A percentile compares a stretch with the other conserved stretches of the same genome.
Conservation (phyloP, 306 rosid species). For the Macrotyloma uniflorum region DNA sequence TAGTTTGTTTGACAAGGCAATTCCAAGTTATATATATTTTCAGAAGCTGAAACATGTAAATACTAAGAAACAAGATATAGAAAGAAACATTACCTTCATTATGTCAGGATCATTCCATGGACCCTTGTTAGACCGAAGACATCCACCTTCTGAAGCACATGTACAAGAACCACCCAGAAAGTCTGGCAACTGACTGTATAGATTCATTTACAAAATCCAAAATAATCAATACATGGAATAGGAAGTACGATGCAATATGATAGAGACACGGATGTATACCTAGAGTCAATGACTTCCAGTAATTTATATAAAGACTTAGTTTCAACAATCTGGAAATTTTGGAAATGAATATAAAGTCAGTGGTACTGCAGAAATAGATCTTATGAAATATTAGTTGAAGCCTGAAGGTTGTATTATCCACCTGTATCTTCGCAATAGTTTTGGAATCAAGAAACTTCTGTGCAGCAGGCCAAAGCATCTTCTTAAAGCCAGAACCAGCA, state of each 20-base stretch:
- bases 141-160: conserved; percentile 80
- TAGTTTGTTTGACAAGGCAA: conserved; percentile 39
- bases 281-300: conserved; percentile 79
- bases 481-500: conserved; percentile 96
- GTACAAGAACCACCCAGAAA: conserved; percentile 95
- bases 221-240: conserved; percentile 16
- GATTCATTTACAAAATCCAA: conserved; percentile 32
- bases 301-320: conserved; percentile 65
- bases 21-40: conserved; percentile 33
- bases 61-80: conserved; percentile 11
- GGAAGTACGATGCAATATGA: conserved; percentile 19
- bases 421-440: conserved; percentile 90
- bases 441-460: conserved; percentile 84
- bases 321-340: conserved; percentile 74
- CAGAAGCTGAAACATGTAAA: conserved; percentile 16
- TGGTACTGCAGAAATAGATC: conserved; percentile 16
- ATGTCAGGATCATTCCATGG: conserved; percentile 94
- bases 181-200: conserved; percentile 88
- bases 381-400: conserved; percentile 25
- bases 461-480: conserved; percentile 98
- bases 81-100: conserved; percentile 66
- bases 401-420: conserved; percentile 35
- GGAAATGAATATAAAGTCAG: conserved; percentile 36
- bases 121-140: conserved; percentile 86
- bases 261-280: conserved; percentile 48